phyloP scores from a whole-genome alignment of 2,329 filamentous ascomycete genomes.

The Hymenoscyphus scutula region DNA sequence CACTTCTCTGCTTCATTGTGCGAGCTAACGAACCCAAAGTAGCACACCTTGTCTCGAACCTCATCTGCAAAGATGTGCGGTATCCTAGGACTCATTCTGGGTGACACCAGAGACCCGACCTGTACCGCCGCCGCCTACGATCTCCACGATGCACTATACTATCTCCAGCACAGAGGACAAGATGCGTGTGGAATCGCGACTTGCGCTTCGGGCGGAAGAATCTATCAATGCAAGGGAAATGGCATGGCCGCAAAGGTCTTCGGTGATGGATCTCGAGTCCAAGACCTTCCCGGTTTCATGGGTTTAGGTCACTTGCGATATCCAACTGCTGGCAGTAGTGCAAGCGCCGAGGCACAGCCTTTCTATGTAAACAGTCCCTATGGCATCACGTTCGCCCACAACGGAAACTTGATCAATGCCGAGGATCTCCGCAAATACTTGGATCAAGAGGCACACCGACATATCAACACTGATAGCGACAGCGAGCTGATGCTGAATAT shows the following conservation, averaged over 20 bases:
- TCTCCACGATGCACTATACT: constrained; percentile 69
- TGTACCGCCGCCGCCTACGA: constrained; percentile 57
- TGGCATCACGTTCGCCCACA: constrained; percentile 78
- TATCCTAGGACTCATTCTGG: constrained; percentile 60
- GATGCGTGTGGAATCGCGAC: constrained; percentile 85
- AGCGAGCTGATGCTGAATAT: constrained; percentile 86
- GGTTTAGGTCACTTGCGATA: constrained; percentile 84
- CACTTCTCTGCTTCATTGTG: background rate
- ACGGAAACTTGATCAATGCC: constrained; percentile 85
- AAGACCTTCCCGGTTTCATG: constrained; percentile 80
- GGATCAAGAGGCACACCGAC: constrained; percentile 38
- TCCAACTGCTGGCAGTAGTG: constrained; percentile 81
- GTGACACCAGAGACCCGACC: constrained; percentile 48
- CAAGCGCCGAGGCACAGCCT: constrained; percentile 83
- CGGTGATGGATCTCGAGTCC: constrained; percentile 70
- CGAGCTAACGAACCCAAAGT: constrained; percentile 4
- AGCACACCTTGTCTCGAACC: background rate
- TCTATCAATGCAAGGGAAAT: constrained; percentile 88
- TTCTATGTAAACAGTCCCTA: constrained; percentile 90
- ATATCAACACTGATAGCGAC: constrained; percentile 78
- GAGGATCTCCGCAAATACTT: constrained; percentile 59
- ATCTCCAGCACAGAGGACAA: constrained; percentile 72
- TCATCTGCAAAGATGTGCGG: constrained; percentile 53
- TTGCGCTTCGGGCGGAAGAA: constrained; percentile 70
- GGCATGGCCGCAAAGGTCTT: constrained; percentile 87